Evolutionary conservation across 2,329 filamentous ascomycete species (phyloP).

Genomic region (Zalaria sp.): DNA sequence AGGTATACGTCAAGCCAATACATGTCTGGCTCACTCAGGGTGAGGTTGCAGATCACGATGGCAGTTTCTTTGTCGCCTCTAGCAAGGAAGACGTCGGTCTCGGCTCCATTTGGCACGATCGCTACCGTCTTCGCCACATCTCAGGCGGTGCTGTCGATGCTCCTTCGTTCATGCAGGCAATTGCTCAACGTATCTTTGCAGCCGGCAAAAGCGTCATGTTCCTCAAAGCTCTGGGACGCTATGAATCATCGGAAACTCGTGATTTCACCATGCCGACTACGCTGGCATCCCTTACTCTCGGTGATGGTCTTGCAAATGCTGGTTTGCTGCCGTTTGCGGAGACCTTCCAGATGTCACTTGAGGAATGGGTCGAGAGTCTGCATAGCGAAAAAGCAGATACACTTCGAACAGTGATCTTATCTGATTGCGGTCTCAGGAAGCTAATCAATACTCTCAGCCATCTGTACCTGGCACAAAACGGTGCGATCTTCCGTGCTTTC

Average conservation of each 20-base stretch:
- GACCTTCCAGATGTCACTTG: constrained; percentile 57
- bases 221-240: constrained; percentile 46
- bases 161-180: constrained; percentile 60
- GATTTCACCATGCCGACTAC: no score
- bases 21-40: constrained; percentile 75
- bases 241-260: no score
- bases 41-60: constrained; percentile 40
- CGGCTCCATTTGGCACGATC: constrained; percentile 60
- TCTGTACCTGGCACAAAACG: constrained; percentile 67
- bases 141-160: constrained; percentile 48
- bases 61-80: constrained; percentile 65
- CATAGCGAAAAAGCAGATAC: constrained; percentile 54
- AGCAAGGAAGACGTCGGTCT: constrained; percentile 41
- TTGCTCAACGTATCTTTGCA: constrained; percentile 61
- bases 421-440: constrained; percentile 53
- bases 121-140: constrained; percentile 53
- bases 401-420: constrained; percentile 52
- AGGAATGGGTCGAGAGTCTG: constrained; percentile 62
- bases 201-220: constrained; percentile 82
- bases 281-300: neutral
- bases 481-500: constrained; percentile 53
- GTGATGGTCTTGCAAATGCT: constrained; percentile 1
- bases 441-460: constrained; percentile 53
- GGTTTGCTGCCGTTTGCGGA: constrained; percentile 49
- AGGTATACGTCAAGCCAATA: constrained; percentile 68